Evolutionary conservation across 108 stramenopile species (phyloP).

Genomic region (Mayamaea pseudoterrestris): DNA sequence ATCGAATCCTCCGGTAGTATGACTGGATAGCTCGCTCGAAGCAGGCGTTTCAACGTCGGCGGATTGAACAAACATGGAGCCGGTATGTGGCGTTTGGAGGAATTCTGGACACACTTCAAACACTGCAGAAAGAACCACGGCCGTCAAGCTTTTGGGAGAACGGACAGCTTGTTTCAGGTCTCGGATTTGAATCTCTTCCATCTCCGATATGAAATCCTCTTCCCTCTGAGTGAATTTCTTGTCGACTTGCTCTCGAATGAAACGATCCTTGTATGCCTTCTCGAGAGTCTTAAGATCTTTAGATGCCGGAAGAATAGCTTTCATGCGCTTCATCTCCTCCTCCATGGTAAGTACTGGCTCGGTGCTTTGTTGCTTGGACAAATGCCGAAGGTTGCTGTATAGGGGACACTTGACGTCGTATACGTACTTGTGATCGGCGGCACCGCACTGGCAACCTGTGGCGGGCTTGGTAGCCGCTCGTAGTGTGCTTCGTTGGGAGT

Average conservation of each 20-base stretch:
- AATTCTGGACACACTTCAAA: slow-evolving; percentile 23
- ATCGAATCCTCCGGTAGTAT: slow-evolving; percentile 10
- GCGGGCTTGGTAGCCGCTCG: slow-evolving; percentile 38
- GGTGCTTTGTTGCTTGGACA: slow-evolving; percentile 14
- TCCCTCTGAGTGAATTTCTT: slow-evolving; percentile 31
- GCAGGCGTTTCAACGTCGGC: neutral
- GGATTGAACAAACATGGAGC: neutral
- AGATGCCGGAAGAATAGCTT: neutral
- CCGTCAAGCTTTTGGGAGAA: slow-evolving; percentile 41
- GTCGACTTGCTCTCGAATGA: slow-evolving; percentile 32
- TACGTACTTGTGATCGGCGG: slow-evolving; percentile 47
- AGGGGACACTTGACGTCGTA: slow-evolving; percentile 52
- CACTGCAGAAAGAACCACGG: slow-evolving; percentile 56
- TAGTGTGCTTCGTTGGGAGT: slow-evolving; percentile 38
- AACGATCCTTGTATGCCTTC: slow-evolving; percentile 47
- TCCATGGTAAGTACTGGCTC: slow-evolving; percentile 3
- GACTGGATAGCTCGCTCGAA: slow-evolving; percentile 1
- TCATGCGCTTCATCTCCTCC: neutral
- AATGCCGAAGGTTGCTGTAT: slow-evolving; percentile 37
- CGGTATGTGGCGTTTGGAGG: no score
- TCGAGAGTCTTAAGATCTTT: slow-evolving; percentile 38
- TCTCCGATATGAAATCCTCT: slow-evolving; percentile 54
- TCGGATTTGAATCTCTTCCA: slow-evolving; percentile 58
- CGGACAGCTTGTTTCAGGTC: slow-evolving; percentile 44
- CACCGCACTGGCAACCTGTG: slow-evolving; percentile 55